Evolutionary conservation across 495 filamentous ascomycete genomes (phyloP).

Genomic region (Lepidopterella palustris): DNA sequence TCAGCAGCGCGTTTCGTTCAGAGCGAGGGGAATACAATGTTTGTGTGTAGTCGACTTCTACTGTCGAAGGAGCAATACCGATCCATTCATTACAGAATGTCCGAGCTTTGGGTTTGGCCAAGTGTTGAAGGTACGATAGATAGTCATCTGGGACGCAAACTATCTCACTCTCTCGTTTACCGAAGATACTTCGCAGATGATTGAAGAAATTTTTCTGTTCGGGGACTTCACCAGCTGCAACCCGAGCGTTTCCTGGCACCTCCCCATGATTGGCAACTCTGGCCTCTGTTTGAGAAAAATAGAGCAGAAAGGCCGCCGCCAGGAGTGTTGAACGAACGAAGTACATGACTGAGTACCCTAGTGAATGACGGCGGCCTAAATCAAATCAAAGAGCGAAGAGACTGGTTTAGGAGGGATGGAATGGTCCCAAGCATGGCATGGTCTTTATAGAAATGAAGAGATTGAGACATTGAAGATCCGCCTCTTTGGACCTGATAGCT

Average conservation of each 20-base stretch:
- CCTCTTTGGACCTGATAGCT: constrained; percentile 10
- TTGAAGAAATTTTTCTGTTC: background rate
- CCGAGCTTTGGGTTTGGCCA: background rate
- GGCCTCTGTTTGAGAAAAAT: constrained; percentile 5
- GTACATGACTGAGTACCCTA: constrained; percentile 23
- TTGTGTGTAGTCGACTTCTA: constrained; percentile 21
- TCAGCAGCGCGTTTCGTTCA: background rate
- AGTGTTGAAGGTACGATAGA: background rate
- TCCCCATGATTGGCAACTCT: constrained; percentile 2
- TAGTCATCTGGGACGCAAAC: constrained; percentile 1
- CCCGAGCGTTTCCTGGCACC: background rate
- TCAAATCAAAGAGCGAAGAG: constrained; percentile 9
- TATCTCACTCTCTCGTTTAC: constrained; percentile 7
- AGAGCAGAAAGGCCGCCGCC: constrained; percentile 19
- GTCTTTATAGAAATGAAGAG: constrained; percentile 16
- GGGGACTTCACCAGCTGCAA: background rate
- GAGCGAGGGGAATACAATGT: constrained; percentile 16
- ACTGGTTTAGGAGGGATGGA: constrained; percentile 4
- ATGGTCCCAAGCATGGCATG: constrained; percentile 3
- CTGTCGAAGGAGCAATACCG: constrained; percentile 14
- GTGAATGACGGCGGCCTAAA: constrained; percentile 19
- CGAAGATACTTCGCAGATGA: background rate
- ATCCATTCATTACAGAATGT: constrained; percentile 16
- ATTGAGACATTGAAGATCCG: constrained; percentile 6
- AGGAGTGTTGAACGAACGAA: constrained; percentile 11